Base-by-base conservation (phyloP, 2,329 filamentous ascomycete species). In the Rutstroemia sp. region DNA sequence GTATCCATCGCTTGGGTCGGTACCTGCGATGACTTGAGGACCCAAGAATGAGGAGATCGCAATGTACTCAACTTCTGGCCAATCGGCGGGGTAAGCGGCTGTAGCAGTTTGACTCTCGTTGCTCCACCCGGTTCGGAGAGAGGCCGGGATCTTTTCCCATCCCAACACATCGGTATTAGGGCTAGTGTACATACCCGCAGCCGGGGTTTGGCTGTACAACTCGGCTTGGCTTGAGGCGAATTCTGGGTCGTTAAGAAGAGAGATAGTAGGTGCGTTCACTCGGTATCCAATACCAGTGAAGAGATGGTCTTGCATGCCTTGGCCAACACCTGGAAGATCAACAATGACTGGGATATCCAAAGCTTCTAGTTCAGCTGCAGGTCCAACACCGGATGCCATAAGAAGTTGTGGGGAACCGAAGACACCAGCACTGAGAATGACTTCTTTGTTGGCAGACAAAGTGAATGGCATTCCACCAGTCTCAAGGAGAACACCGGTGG, bases 391-490 rank as follows among this genome's bases (percentile, higher is more conserved):
- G 36, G 70, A 73, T 16, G 74, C 69, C 65, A 75, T 73, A 10
- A 77, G 71, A 50, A 79, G 70, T 60, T 80, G 76, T 0, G 76
- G 76, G 2, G 75, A 73, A 63, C 77, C 75, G 63, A 78, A 77
- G 3, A 72, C 68, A 23, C 78, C 77, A 1, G 73, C 76, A 0
- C 73, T 71, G 12, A 79, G 57, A 42, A 80, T 78, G 2, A 61
- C 57, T 38, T 61, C 59, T 21, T 58, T 60, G 16, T 38, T 57
- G 7, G 57, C 58, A 17, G 42, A 44, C 21, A 61, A 40, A 10
- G 54, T 57, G 14, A 44, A 61, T 4, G 23, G 30, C 9, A 27
- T 17, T 16, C 47, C 39, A 17, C 19, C 45, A 6, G 60, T 59
- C 25, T 63, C 61, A 21, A 75, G 68, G 27, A 66, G 46, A 2